Base-by-base conservation (phyloP, 305 asterid species). In the Withania somnifera region DNA sequence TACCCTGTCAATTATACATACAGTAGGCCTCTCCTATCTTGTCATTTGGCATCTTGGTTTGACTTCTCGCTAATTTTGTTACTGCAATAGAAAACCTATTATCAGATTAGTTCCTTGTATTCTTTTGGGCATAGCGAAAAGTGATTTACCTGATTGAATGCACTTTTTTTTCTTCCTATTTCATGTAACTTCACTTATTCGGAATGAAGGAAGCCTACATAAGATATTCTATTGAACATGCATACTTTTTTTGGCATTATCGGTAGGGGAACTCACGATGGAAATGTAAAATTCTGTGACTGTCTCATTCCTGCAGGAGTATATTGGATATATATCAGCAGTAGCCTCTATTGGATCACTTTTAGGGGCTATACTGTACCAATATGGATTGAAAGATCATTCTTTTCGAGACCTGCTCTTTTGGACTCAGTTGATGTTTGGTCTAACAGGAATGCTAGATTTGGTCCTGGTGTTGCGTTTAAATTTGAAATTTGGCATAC, bases 261-360 rank as follows among this genome's bases (percentile, higher is more conserved):
- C 11, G 32, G 53, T 38, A n/a, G 11, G 19, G 9, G 53, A 68
- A 68, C 77, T 68, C 53, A 10, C 53, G 26, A 24, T 47, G 79
- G 60, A 26, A 47, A 47, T 26, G 24, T 26, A 28, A 52, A 61
- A 30, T 22, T 51, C 34, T 30, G 50, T 45, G 38, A 56, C 32
- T 15, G 11, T 79, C 45, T 42, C 69, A 7, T 26, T 63, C 17
- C 66, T 81, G 84, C 94, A 95, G 98, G 93, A 96, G 87, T 89
- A 79, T 54, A 89, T 96, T 51, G 98, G 98, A 28, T 93, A 90
- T 56, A 89, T 90, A 42, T 88, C 92, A 90, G 98, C 98, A 56
- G 88, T 96, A 15, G 98, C 98, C 78, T 92, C 98, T 5, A 68
- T 89, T 30, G 99, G 99, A 69, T 85, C 98, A 34, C 91, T 96